Conservation (phyloP, 148 eudicot genomes). For the Fagopyrum tataricum region DNA sequence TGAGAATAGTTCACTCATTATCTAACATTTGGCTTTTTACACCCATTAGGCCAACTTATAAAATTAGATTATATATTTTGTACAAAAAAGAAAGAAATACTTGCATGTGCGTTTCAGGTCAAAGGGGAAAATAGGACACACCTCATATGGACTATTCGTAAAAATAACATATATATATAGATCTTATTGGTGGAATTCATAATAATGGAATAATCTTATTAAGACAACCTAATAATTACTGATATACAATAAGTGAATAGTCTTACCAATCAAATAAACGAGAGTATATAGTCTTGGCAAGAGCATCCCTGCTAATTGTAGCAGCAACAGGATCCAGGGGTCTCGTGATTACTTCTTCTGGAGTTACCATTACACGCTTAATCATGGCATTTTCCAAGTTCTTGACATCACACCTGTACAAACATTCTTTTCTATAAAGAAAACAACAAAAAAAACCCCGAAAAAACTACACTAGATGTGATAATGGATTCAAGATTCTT, state of each 20-base stretch:
- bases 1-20: no score
- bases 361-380: constrained; percentile 96
- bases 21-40: no score
- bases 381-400: constrained; percentile 91
- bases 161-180: no score
- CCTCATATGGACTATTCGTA: no score
- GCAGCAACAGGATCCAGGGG: constrained; percentile 90
- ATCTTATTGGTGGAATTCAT: no score
- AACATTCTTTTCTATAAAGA: background rate
- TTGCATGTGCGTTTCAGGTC: background rate
- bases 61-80: background rate
- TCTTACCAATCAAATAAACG: constrained; percentile 95
- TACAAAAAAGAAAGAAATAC: background rate
- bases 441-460: background rate
- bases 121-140: no score
- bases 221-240: no score
- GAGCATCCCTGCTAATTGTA: constrained; percentile 77
- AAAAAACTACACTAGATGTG: background rate
- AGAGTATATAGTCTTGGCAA: constrained; percentile 92
- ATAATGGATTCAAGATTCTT: constrained; percentile 7
- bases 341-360: constrained; percentile 93
- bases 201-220: no score
- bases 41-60: background rate
- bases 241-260: no score
- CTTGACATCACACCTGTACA: constrained; percentile 74